phyloP scores from a whole-genome alignment of 2,329 filamentous ascomycete genomes.

The Fusarium liriodendri region DNA sequence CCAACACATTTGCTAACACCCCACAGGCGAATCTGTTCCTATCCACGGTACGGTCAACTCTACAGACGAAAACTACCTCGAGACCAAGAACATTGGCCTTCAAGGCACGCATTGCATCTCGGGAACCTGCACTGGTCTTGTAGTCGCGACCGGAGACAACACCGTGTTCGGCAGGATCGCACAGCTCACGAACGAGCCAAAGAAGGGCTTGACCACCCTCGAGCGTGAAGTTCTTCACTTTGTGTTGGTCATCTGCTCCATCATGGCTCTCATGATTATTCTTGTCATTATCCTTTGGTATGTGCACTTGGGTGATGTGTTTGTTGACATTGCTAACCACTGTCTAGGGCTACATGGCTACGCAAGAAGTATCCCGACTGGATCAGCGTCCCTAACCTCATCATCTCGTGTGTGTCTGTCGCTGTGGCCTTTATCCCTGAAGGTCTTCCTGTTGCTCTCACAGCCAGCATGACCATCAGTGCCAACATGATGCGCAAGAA shows the following conservation, averaged over 20 bases:
- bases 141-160: constrained; percentile 77
- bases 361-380: constrained; percentile 73
- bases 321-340: neutral
- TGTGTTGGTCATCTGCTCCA: constrained; percentile 74
- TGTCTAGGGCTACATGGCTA: constrained; percentile 74
- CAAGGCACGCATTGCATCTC: constrained; percentile 84
- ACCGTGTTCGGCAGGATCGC: constrained; percentile 84
- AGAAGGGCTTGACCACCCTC: constrained; percentile 74
- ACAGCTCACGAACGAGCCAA: constrained; percentile 76
- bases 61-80: constrained; percentile 79
- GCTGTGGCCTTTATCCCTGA: constrained; percentile 83
- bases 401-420: constrained; percentile 78
- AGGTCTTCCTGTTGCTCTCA: constrained; percentile 76
- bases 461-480: constrained; percentile 78
- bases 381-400: constrained; percentile 78
- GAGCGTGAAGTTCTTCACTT: constrained; percentile 81
- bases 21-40: constrained; percentile 71
- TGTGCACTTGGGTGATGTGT: constrained; percentile 27
- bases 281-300: constrained; percentile 75
- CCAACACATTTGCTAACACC: neutral
- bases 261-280: constrained; percentile 75
- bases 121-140: constrained; percentile 73
- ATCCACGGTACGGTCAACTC: constrained; percentile 72
- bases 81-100: constrained; percentile 80
- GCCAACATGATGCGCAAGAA: constrained; percentile 82